Evolutionary conservation across 768 basidiomycete species (phyloP).

Genomic region (Psilocybe cyanescens): DNA sequence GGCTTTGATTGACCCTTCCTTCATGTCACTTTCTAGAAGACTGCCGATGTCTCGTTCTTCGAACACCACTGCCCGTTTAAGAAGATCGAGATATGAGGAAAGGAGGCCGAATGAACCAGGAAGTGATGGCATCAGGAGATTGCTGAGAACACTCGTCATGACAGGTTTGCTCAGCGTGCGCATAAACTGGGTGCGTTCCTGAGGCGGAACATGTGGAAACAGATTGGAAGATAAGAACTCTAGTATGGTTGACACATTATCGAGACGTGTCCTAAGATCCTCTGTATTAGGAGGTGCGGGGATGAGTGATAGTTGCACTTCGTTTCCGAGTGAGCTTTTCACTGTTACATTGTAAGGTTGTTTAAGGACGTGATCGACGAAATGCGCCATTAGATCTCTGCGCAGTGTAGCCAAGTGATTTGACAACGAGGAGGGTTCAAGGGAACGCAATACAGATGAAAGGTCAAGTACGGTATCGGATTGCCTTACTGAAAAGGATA

Average conservation of each 20-base stretch:
- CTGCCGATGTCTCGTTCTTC: conserved; percentile 59
- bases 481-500: conserved; percentile 51
- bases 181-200: conserved; percentile 50
- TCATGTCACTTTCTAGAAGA: conserved; percentile 50
- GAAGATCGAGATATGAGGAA: conserved; percentile 61
- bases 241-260: conserved; percentile 58
- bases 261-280: conserved; percentile 45
- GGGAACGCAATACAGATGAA: conserved; percentile 57
- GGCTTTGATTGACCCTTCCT: conserved; percentile 57
- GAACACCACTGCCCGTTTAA: conserved; percentile 63
- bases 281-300: conserved; percentile 47
- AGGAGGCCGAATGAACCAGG: conserved; percentile 67
- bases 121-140: conserved; percentile 69
- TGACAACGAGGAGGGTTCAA: conserved; percentile 57
- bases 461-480: conserved; percentile 56
- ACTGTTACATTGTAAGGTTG: conserved; percentile 51
- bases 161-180: conserved; percentile 64
- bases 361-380: conserved; percentile 60
- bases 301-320: conserved; percentile 52
- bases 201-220: conserved; percentile 55
- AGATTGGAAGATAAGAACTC: conserved; percentile 66
- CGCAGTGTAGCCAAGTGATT: conserved; percentile 63
- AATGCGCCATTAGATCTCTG: conserved; percentile 63
- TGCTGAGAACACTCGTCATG: conserved; percentile 61
- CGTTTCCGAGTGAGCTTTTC: conserved; percentile 36